Percentiles rank a stretch among this genome's conserved stretches.
These are phyloP conservation scores for Hanseniaspora lindneri DNA, from an alignment of 805 yeast genomes.

Conservation along the genomic window DNA sequence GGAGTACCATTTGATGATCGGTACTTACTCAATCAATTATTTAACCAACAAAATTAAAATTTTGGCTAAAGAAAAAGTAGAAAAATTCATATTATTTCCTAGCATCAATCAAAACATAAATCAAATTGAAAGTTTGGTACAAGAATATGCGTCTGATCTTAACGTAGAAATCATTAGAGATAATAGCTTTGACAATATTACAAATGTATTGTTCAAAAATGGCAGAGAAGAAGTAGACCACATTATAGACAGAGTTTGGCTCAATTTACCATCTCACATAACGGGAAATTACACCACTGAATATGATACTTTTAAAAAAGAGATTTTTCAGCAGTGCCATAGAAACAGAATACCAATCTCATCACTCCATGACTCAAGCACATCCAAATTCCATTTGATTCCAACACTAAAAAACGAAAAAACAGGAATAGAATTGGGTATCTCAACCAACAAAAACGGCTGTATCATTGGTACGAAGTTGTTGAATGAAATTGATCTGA, in stretches of 20 bases:
- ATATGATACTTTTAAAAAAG: conserved; percentile 27
- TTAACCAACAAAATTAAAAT: conserved; percentile 9
- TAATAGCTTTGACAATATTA: conserved; percentile 16
- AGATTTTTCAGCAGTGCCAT: conserved; percentile 42
- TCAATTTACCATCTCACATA: conserved; percentile 32
- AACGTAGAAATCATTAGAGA: conserved; percentile 25
- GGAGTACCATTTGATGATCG: conserved; percentile 13
- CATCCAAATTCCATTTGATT: conserved; percentile 63
- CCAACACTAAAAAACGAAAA: conserved; percentile 52
- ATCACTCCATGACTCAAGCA: conserved; percentile 58
- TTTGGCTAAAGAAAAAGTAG: background rate
- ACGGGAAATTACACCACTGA: conserved; percentile 15
- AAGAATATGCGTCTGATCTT: conserved; percentile 20
- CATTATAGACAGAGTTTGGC: conserved; percentile 68
- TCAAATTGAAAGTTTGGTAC: conserved; percentile 22
- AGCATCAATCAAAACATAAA: background rate
- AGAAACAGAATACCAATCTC: conserved; percentile 69
- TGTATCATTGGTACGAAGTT: conserved; percentile 74
- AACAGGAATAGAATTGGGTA: conserved; percentile 57
- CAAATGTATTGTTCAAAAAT: background rate
- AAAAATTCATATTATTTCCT: background rate
- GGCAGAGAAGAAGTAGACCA: conserved; percentile 54
- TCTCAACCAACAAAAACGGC: conserved; percentile 80
- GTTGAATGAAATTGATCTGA: conserved; percentile 55
- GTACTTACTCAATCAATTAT: conserved; percentile 9